These are phyloP conservation scores for Suillus ampliporus DNA, from an alignment of 768 basidiomycete genomes.

Conservation along the genomic window DNA sequence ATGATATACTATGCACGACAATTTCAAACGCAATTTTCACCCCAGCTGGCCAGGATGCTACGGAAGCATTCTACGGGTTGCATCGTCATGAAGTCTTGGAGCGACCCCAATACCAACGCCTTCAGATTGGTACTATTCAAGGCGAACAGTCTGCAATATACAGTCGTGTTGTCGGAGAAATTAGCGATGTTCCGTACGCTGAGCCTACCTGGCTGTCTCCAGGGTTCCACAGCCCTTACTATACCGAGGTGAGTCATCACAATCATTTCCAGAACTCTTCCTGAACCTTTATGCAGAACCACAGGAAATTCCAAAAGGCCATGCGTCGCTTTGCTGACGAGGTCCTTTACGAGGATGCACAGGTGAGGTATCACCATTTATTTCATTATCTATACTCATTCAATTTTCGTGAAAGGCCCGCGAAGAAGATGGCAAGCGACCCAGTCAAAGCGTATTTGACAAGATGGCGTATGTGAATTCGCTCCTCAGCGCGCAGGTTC, in stretches of 20 bases:
- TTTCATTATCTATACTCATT: constrained; percentile 24
- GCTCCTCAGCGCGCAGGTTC: background rate
- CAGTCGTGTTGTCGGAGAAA: constrained; percentile 54
- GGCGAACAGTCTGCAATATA: constrained; percentile 64
- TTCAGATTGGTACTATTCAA: constrained; percentile 75
- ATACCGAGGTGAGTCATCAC: constrained; percentile 55
- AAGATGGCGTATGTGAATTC: constrained; percentile 69
- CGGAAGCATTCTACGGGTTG: constrained; percentile 86
- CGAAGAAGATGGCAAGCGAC: constrained; percentile 91
- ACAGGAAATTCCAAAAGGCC: constrained; percentile 51
- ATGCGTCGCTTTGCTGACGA: constrained; percentile 71
- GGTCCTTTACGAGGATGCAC: constrained; percentile 55
- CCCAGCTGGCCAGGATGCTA: constrained; percentile 84
- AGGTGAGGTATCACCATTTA: constrained; percentile 21
- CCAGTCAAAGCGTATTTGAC: constrained; percentile 76
- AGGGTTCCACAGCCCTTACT: constrained; percentile 77
- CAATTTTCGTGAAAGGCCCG: constrained; percentile 47
- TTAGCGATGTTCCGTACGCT: constrained; percentile 83
- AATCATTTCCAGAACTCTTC: background rate
- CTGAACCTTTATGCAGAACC: constrained; percentile 43
- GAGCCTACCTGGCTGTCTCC: constrained; percentile 83
- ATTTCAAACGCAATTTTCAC: background rate
- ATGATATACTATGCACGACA: background rate
- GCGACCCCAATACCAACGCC: constrained; percentile 73
- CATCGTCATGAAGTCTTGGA: constrained; percentile 86